Base-by-base conservation (phyloP, 106 monocot genomes). In the Chionographis japonica region DNA sequence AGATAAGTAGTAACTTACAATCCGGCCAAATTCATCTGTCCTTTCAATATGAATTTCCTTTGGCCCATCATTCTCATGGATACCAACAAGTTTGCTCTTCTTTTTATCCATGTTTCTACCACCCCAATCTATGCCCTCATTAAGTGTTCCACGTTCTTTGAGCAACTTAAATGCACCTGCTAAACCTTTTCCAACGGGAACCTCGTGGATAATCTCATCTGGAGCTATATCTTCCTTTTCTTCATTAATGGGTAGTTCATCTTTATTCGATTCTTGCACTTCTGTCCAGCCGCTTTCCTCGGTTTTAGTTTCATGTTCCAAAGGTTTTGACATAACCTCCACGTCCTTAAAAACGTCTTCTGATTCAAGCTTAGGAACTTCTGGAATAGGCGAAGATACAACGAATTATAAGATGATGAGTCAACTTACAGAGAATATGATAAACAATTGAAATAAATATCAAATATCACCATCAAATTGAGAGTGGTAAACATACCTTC, bases 71-170 rank as follows among this genome's bases (percentile, higher is more conserved):
- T 68, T 85, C 55, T 88, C 83, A 76, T 81, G 41, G 17, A 98
- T 62, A 36, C 97, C 97, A 39, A 87, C 83, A 75, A 97, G 86
- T 52, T 97, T 97, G 69, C 95, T 97, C 70, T 92, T 98, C 77
- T 92, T 93, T 67, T 98, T 98, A 65, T 98, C 92, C 90, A 90
- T 98, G 53, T 84, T 98, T 81, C 92, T 87, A 7, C 89, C 92
- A 49, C 97, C 97, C 97, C 84, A 98, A 56, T 90, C 92, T 18
- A 90, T 79, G 50, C 75, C 81, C 68, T 98, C 97, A 41, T 90
- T 92, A 16, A 92, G 80, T 57, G 92, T 81, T 27, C 95, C 95
- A 43, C 97, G 79, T 4, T 92, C 87, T 67, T 92, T 85, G 52
- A 87, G 81, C 58, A 98, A 78, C 83, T 90, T 89, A 58, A 98